These are phyloP conservation scores for Hypoxylon fragiforme DNA, from an alignment of 495 filamentous ascomycete species.

Conservation along the genomic window DNA sequence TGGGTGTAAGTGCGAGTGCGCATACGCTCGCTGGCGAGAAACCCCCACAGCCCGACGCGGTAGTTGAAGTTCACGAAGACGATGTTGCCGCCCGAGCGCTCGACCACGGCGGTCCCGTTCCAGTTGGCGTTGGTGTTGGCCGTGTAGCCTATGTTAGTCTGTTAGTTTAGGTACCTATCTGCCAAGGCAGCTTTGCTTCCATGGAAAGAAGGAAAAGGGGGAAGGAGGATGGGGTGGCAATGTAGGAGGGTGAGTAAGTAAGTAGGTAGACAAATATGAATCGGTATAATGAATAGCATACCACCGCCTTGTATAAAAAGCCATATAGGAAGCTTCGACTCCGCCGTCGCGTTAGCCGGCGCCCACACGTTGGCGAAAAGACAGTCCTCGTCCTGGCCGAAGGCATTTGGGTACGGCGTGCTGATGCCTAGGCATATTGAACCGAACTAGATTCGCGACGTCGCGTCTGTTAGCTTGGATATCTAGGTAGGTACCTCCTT, in stretches of 20 bases:
- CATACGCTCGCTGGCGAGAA: conserved; percentile 66
- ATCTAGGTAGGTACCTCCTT: neutral
- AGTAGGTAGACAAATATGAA: too few relatives aligned
- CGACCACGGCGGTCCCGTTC: conserved; percentile 64
- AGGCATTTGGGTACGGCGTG: conserved; percentile 37
- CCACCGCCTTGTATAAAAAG: conserved; percentile 78
- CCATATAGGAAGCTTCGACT: conserved; percentile 64
- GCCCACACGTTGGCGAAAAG: conserved; percentile 76
- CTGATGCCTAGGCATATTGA: conserved; percentile 57
- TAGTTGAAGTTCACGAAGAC: conserved; percentile 76
- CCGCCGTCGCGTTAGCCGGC: conserved; percentile 54
- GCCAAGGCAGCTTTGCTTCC: too few relatives aligned
- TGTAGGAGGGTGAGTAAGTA: neutral
- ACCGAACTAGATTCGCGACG: conserved; percentile 43
- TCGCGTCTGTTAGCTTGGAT: conserved; percentile 5
- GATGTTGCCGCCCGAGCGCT: conserved; percentile 60
- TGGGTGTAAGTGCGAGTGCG: too few relatives aligned
- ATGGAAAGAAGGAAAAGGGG: too few relatives aligned
- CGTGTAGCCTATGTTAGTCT: conserved; percentile 63
- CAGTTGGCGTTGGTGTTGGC: conserved; percentile 65
- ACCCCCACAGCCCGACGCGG: conserved; percentile 74
- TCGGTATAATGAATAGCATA: too few relatives aligned
- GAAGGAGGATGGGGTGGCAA: neutral
- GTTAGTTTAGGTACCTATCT: too few relatives aligned
- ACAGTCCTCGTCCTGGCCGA: conserved; percentile 66